Conservation (phyloP, 2,329 filamentous ascomycete species). For the Aspergillus alliaceus region DNA sequence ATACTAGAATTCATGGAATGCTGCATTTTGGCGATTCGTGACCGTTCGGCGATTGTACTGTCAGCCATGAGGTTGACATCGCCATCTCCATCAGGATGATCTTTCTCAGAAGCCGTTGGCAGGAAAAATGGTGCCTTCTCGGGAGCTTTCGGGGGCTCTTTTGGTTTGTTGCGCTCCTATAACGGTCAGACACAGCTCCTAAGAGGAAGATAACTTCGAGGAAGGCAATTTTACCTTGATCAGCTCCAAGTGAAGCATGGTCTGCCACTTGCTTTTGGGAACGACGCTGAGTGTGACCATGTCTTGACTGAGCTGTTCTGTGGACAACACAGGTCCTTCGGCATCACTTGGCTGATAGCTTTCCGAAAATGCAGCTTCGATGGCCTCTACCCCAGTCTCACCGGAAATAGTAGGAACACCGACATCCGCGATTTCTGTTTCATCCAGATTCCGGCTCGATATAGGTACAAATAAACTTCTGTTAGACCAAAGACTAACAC, state of each 20-base stretch:
- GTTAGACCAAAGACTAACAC: conserved; percentile 96
- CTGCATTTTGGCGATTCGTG: conserved; percentile 70
- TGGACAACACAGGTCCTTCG: conserved; percentile 53
- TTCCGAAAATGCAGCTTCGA: conserved; percentile 73
- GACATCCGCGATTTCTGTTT: conserved; percentile 68
- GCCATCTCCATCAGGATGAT: conserved; percentile 25
- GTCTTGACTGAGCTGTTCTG: conserved; percentile 78
- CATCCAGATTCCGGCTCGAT: conserved; percentile 79
- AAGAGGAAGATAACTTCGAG: neutral
- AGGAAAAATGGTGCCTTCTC: conserved; percentile 97
- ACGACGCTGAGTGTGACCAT: conserved; percentile 88
- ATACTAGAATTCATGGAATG: conserved; percentile 39
- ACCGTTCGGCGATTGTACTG: conserved; percentile 51
- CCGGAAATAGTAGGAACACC: conserved; percentile 74
- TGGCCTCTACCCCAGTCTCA: conserved; percentile 72
- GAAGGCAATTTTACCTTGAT: conserved; percentile 57
- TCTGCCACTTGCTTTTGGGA: conserved; percentile 91
- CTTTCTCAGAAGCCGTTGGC: conserved; percentile 45
- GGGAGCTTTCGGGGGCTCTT: conserved; percentile 83
- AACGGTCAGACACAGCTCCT: conserved; percentile 11
- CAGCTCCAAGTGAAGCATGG: conserved; percentile 83
- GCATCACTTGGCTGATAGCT: conserved; percentile 49
- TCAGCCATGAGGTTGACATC: conserved; percentile 31
- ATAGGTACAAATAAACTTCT: conserved; percentile 86
- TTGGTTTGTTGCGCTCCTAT: conserved; percentile 87